Evolutionary conservation across 2,329 filamentous ascomycete genomes (phyloP).

Genomic region (Aspergillus intermedius): DNA sequence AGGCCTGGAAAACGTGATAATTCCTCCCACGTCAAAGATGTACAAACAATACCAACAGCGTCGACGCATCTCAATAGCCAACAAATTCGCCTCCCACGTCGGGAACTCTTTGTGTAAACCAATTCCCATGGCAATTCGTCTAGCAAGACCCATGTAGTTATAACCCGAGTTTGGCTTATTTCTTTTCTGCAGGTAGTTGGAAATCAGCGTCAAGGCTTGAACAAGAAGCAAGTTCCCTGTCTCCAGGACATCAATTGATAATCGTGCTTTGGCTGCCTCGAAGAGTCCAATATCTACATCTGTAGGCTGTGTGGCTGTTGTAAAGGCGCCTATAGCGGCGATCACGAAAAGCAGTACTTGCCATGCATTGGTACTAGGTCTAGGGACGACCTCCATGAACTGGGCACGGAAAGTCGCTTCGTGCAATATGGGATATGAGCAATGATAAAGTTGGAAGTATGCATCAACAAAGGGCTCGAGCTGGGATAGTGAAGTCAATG

Average conservation of each 20-base stretch:
- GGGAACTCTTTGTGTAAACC: conserved; percentile 38
- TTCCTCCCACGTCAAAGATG: conserved; percentile 36
- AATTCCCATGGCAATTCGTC: conserved; percentile 37
- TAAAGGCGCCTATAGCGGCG: conserved; percentile 30
- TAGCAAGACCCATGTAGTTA: conserved; percentile 35
- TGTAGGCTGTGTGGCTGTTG: conserved; percentile 13
- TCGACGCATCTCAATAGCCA: conserved; percentile 22
- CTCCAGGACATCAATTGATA: conserved; percentile 33
- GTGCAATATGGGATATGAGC: conserved; percentile 34
- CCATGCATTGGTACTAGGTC: conserved; percentile 26
- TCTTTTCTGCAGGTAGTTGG: conserved; percentile 38
- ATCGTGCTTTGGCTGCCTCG: conserved; percentile 31
- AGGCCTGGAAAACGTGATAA: conserved; percentile 39
- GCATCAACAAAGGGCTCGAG: conserved; percentile 21
- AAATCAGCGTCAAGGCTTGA: conserved; percentile 35
- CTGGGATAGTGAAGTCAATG: conserved; percentile 4
- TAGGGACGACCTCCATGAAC: conserved; percentile 28
- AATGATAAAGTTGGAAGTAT: conserved; percentile 34
- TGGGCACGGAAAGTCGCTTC: conserved; percentile 37
- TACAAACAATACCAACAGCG: conserved; percentile 25
- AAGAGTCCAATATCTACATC: conserved; percentile 30
- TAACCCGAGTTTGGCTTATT: conserved; percentile 40
- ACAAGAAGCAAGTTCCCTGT: conserved; percentile 37
- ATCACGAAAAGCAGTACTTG: conserved; percentile 31
- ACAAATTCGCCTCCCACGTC: conserved; percentile 24